Evolutionary conservation across 2,329 filamentous ascomycete genomes (phyloP).

Genomic region (Aspergillus felis): DNA sequence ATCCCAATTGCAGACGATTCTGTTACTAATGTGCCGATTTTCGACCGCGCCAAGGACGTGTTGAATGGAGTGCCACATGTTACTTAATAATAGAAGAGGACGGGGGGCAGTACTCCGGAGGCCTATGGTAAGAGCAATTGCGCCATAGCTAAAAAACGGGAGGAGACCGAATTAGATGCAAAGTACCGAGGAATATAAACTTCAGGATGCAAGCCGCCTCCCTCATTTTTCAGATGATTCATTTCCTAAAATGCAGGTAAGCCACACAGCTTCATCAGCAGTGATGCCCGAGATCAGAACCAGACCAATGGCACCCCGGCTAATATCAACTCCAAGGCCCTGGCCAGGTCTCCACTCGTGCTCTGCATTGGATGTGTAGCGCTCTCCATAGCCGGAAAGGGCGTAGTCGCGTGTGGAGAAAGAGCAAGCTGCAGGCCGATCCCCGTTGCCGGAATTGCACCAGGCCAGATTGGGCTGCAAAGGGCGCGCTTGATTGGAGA

Average conservation of each 20-base stretch:
- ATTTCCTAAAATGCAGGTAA: too few relatives aligned
- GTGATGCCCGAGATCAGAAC: not conserved
- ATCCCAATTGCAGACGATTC: not conserved
- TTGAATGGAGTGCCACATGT: not conserved
- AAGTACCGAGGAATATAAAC: too few relatives aligned
- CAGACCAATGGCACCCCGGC: not conserved
- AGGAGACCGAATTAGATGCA: too few relatives aligned
- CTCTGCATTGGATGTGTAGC: not conserved
- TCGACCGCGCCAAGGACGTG: not conserved
- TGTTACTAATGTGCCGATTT: not conserved
- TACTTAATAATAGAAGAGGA: not conserved
- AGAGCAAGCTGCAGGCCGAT: slow-evolving; percentile 22
- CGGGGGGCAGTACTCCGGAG: not conserved
- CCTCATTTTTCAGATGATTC: too few relatives aligned
- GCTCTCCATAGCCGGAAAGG: not conserved
- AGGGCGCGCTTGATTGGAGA: slow-evolving; percentile 19
- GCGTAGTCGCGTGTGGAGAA: slow-evolving; percentile 15
- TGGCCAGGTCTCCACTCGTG: not conserved
- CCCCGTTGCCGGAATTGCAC: slow-evolving; percentile 22
- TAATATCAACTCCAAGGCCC: not conserved
- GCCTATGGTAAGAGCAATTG: not conserved
- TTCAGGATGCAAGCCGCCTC: too few relatives aligned
- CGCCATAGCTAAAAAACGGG: not conserved
- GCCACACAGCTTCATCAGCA: not conserved
- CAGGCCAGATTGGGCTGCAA: slow-evolving; percentile 15